Evolutionary conservation across 345 rosid genomes (phyloP), one percentile per base, ranked within the genome.

Genomic region (Erysimum cheiranthoides): DNA sequence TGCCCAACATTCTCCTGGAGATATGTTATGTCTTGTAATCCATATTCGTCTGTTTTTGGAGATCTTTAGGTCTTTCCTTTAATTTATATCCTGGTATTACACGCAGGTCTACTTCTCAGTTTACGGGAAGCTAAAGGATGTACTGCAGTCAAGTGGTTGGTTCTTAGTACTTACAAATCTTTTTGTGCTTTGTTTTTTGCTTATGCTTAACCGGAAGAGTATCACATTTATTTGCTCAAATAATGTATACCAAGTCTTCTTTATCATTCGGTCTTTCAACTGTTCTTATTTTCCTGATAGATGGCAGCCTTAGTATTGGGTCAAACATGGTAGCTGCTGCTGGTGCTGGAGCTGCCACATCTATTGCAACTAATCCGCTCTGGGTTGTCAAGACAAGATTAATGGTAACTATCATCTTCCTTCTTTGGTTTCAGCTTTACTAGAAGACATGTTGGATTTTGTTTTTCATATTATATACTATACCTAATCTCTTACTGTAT

Each of bases 341-440:
- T 25, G 89, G 96, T 16, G 98, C 99, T 58, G 99, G 99, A 71
- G 96, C 89, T 77, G 89, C 97, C 67, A 95, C 99, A 31, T 82
- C 97, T 68, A 78, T 88, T 68, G 80, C 84, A 52, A 95, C 99
- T 31, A 95, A 92, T 79, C 99, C 99, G 46, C 82, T 95, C 67
- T 95, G 99, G 99, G 99, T 92, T 83, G 99, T 95, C 74, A 92
- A 95, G 86, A 95, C 97, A 73, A 87, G 99, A 73, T 89, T 92
- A 68, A 96, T 92, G 86, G 99, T 92, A 69, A 77, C 89, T 84
- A 34, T 57, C 50, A 16, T 34, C 54, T 42, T 66, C 43, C 42
- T 51, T 60, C 61, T 56, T 52, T 42, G 42, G 71, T 57, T 58
- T 60, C 64, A 66, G 53, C 34, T 18, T 50, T 36, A 16, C 25